Base-by-base conservation (phyloP, 371 early-diverging fungal species). In the Apophysomyces variabilis region DNA sequence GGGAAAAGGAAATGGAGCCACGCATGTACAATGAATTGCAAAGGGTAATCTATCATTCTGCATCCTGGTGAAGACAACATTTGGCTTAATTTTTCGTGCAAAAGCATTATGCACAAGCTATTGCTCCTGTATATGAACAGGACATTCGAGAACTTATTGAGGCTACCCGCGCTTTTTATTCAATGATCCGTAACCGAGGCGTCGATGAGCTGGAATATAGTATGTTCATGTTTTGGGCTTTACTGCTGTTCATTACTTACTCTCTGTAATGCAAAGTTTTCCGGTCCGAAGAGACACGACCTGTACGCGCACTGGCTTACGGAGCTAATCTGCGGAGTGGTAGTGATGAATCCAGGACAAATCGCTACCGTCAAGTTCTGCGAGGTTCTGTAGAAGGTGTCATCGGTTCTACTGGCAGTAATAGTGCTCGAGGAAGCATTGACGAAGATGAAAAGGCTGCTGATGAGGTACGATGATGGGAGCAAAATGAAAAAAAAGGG, bases 1-100 rank as follows among this genome's bases (percentile, higher is more conserved):
- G 97, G 97, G 84, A 96, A 60, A 92, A 93, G 63, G 95, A 94
- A 62, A 87, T 95, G 79, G 96, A 97, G 66, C 87, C 95, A 7
- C 77, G 94, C 36, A 86, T 92, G 64, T 93, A 95, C 73, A 87
- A 86, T 60, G 96, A 96, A 62, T 73, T 97, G 6, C 95, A 93
- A 64, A 87, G 90, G 80, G 92, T 92, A 78, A 64, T 68, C 47
- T 58, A 3, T 14, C 37, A 16, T 50, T 41, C 13, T 1, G 8
- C 41, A 41, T 11, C 41, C 3, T 26, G 13, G 41, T 41, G 11
- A 0, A 13, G 13, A n/a, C 1, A 26, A 26, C 32, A 21, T 16
- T 32, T 44, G 21, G 21, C 36, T 39, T 58, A 38, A 21, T 41
- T 57, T 18, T 61, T 12, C 39, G 11, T 13, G 59, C 11, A 66